Conservation (phyloP, 2,329 filamentous ascomycete genomes). For the Alternaria arbusti region DNA sequence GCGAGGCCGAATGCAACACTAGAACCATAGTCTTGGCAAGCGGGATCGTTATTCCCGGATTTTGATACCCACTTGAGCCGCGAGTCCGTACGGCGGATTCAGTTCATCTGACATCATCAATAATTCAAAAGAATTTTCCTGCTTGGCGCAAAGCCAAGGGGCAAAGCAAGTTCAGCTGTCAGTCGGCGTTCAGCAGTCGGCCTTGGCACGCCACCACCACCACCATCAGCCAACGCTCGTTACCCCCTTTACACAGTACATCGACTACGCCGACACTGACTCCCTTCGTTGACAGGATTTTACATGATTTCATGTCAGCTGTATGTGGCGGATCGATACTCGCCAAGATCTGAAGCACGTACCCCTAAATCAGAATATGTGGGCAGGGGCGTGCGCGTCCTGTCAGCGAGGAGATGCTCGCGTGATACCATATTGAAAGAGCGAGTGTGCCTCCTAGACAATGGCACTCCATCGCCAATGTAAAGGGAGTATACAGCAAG, state of each 20-base stretch:
- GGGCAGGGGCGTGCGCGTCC: not conserved
- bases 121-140: not conserved
- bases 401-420: not conserved
- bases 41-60: not conserved
- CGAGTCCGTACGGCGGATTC: not conserved
- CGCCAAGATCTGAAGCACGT: not conserved
- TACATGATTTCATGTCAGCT: not conserved
- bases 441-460: not conserved
- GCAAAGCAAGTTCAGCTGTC: not conserved
- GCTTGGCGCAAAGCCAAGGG: not conserved
- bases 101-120: not conserved
- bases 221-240: not conserved
- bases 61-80: not conserved
- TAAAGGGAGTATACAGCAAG: not conserved
- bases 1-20: not conserved
- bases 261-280: not conserved
- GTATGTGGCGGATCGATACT: not conserved
- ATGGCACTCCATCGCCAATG: not conserved
- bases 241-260: not conserved
- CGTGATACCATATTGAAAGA: not conserved
- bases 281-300: not conserved
- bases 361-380: not conserved
- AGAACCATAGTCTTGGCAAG: not conserved
- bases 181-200: conserved; percentile 8
- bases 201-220: not conserved